Conservation (phyloP, 257 asterid species). For the Salvia hispanica region DNA sequence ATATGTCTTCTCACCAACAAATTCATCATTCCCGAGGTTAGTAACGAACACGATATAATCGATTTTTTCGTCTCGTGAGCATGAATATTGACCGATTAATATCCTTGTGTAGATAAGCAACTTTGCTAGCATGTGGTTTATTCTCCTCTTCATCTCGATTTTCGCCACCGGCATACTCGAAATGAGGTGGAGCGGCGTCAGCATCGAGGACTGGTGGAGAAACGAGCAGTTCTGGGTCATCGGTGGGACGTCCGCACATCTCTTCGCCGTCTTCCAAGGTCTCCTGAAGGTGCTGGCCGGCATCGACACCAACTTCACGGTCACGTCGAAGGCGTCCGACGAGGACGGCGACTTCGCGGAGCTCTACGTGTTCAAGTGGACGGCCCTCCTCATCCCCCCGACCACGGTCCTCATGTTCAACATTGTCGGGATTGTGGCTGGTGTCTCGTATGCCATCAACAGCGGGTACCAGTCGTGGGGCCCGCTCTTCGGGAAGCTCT, state of each 20-base stretch:
- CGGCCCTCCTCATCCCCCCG: slow-evolving; percentile 84
- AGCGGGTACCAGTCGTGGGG: slow-evolving; percentile 97
- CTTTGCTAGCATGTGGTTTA: slow-evolving; percentile 83
- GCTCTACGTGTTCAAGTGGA: slow-evolving; percentile 88
- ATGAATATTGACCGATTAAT: too few species aligned
- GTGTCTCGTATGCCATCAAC: slow-evolving; percentile 82
- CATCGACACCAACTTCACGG: slow-evolving; percentile 85
- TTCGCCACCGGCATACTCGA: slow-evolving; percentile 80
- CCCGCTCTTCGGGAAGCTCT: slow-evolving; percentile 72
- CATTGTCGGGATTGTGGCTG: slow-evolving; percentile 86
- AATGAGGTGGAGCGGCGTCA: slow-evolving; percentile 89
- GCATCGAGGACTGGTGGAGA: slow-evolving; percentile 93
- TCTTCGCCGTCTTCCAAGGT: slow-evolving; percentile 94
- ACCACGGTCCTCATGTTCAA: slow-evolving; percentile 78
- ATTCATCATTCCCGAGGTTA: slow-evolving; percentile 82
- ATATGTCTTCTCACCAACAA: slow-evolving; percentile 85
- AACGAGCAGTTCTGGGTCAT: slow-evolving; percentile 97
- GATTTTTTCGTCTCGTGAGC: not conserved
- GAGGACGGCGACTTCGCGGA: slow-evolving; percentile 81
- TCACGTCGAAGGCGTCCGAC: slow-evolving; percentile 79
- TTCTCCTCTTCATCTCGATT: slow-evolving; percentile 78
- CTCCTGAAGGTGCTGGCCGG: slow-evolving; percentile 87
- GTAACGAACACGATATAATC: not conserved
- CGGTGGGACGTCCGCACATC: slow-evolving; percentile 95
- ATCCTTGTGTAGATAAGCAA: slow-evolving; percentile 72